Conservation (phyloP, 371 early-diverging fungal genomes). For the Haplosporangium sp. region DNA sequence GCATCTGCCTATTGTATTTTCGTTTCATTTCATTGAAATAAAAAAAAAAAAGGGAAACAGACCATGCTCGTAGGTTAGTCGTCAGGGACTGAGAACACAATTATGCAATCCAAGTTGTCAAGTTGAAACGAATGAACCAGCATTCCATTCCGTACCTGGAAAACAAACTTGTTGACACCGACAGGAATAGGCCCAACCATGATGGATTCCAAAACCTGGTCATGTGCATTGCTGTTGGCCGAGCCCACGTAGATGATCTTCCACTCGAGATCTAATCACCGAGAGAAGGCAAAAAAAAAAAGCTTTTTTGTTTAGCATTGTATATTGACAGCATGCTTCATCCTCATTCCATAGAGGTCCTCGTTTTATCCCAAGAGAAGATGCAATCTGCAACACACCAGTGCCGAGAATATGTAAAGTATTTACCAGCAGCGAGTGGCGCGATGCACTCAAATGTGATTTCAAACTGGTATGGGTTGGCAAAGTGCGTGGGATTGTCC, state of each 20-base stretch:
- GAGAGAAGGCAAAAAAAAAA: background rate
- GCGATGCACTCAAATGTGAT: conserved; percentile 97
- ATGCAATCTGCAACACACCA: background rate
- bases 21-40: background rate
- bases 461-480: conserved; percentile 88
- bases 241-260: conserved; percentile 96
- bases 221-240: conserved; percentile 82
- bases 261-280: conserved; percentile 92
- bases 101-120: background rate
- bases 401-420: background rate
- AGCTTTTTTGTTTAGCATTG: background rate
- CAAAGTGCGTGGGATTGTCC: conserved; percentile 85
- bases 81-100: background rate
- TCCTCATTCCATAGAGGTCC: background rate
- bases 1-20: conserved; percentile 67
- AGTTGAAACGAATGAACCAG: too few species aligned
- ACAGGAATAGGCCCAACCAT: conserved; percentile 97
- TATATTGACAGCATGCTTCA: background rate
- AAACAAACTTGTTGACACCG: conserved; percentile 94
- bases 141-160: conserved; percentile 69
- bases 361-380: background rate
- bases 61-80: background rate
- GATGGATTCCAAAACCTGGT: conserved; percentile 95
- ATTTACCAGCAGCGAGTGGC: conserved; percentile 86
- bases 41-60: background rate